Conservation (phyloP, 2,329 filamentous ascomycete genomes). For the Metarhizium guizhouense region DNA sequence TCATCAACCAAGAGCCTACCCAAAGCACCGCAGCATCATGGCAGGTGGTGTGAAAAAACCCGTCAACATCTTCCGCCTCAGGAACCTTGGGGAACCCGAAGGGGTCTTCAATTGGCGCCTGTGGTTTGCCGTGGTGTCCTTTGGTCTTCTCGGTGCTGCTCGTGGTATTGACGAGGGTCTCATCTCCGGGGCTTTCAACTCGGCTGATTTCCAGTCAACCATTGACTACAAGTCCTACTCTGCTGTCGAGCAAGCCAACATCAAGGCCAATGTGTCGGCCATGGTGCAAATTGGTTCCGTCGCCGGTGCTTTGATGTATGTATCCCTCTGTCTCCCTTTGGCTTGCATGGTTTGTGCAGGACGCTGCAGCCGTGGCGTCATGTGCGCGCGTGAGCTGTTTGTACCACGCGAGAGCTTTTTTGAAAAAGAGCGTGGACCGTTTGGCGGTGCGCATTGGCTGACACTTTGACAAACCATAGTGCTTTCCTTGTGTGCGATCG, state of each 20-base stretch:
- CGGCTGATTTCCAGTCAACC: constrained; percentile 50
- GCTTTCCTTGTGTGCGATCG: constrained; percentile 51
- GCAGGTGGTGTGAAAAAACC: constrained; percentile 45
- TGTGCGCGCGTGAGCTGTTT: not conserved
- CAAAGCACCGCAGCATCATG: constrained; percentile 23
- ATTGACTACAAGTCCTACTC: constrained; percentile 49
- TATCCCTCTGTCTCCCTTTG: not conserved
- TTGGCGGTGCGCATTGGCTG: not conserved
- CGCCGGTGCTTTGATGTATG: constrained; percentile 53
- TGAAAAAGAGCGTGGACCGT: too few species aligned
- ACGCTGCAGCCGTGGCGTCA: not conserved
- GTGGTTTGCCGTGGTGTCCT: constrained; percentile 67
- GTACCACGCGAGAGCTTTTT: too few species aligned
- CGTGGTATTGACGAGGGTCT: constrained; percentile 75
- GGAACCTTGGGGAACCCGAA: constrained; percentile 55
- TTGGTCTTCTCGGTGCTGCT: constrained; percentile 67
- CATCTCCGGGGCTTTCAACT: constrained; percentile 62
- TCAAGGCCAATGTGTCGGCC: constrained; percentile 67
- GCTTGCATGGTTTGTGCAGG: not conserved
- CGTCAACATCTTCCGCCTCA: constrained; percentile 55
- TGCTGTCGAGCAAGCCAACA: constrained; percentile 49
- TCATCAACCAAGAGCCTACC: not conserved
- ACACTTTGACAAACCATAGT: constrained; percentile 21
- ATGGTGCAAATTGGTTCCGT: constrained; percentile 79
- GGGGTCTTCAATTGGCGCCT: constrained; percentile 70